Evolutionary conservation across 177 flowering plant species (phyloP).

Genomic region (Vitis hybrid): DNA sequence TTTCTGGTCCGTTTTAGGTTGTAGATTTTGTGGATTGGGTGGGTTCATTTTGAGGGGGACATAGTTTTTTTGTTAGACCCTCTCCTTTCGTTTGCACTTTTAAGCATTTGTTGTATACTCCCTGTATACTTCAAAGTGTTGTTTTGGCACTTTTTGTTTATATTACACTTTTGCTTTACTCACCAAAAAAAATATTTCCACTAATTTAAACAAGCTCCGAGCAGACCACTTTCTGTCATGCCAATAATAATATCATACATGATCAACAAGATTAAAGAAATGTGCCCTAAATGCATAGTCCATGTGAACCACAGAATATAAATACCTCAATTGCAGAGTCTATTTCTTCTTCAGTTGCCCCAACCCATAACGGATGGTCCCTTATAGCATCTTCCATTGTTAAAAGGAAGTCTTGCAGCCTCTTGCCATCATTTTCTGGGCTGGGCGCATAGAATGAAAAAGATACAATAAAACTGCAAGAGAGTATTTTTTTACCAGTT

Average conservation of each 20-base stretch:
- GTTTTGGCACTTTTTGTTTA: too few species aligned
- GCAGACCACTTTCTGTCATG: too few species aligned
- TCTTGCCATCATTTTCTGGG: constrained; percentile 49
- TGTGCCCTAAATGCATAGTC: background rate
- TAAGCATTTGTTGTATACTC: too few species aligned
- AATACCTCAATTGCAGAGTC: constrained; percentile 51
- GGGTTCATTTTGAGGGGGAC: too few species aligned
- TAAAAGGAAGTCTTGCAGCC: constrained; percentile 47
- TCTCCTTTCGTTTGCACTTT: too few species aligned
- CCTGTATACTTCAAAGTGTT: too few species aligned
- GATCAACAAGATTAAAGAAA: background rate
- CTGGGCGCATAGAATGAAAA: constrained; percentile 41
- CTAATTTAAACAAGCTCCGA: too few species aligned
- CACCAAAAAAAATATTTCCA: too few species aligned
- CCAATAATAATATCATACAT: background rate
- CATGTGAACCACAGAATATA: background rate
- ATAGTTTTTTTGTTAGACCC: too few species aligned
- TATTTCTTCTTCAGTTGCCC: constrained; percentile 41
- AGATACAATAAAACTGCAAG: constrained; percentile 53
- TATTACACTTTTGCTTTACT: too few species aligned
- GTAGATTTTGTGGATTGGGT: too few species aligned
- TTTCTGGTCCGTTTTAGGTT: too few species aligned
- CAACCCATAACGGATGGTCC: constrained; percentile 51
- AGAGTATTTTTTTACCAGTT: background rate
- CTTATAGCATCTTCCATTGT: constrained; percentile 40